Evolutionary conservation across 163 green algal genomes (phyloP).

Genomic region (Scenedesmus sp.): DNA sequence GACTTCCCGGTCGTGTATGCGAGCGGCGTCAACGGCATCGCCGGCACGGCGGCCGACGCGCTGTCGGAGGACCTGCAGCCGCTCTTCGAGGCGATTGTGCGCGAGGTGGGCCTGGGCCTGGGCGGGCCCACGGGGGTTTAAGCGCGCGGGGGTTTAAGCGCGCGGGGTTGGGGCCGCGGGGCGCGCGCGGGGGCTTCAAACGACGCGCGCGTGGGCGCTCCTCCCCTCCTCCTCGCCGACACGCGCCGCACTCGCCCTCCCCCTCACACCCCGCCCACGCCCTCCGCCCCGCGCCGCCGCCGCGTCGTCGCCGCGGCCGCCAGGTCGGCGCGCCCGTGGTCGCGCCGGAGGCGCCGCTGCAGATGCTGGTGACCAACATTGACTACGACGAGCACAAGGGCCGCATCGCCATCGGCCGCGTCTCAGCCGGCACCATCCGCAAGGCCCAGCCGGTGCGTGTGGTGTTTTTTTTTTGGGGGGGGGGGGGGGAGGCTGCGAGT

Average conservation of each 20-base stretch:
- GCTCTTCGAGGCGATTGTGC: slow-evolving; percentile 95
- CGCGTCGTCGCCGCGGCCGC: not conserved
- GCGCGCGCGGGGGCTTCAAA: no score
- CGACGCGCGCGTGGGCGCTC: no score
- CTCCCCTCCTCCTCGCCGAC: no score
- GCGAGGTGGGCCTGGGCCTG: slow-evolving; percentile 78
- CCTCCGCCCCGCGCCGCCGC: not conserved
- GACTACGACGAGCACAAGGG: slow-evolving; percentile 99
- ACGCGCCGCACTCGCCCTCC: no score
- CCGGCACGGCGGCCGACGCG: slow-evolving; percentile 70
- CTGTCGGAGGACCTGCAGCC: slow-evolving; percentile 89
- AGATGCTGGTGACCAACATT: slow-evolving; percentile 96
- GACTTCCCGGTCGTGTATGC: slow-evolving; percentile 90
- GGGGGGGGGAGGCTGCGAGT: no score
- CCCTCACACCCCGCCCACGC: no score
- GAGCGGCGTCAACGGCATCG: slow-evolving; percentile 88
- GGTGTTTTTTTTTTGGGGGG: no score
- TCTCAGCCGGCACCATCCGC: slow-evolving; percentile 82
- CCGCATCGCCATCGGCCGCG: slow-evolving; percentile 93
- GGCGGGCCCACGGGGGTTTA: no score
- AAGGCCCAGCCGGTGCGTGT: slow-evolving; percentile 48
- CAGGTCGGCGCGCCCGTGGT: slow-evolving; percentile 69
- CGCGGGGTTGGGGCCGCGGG: no score
- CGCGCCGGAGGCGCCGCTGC: slow-evolving; percentile 70
- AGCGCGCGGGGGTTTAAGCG: no score